Evolutionary conservation across 768 basidiomycete genomes (phyloP).

Genomic region (Neoboletus magnificus): DNA sequence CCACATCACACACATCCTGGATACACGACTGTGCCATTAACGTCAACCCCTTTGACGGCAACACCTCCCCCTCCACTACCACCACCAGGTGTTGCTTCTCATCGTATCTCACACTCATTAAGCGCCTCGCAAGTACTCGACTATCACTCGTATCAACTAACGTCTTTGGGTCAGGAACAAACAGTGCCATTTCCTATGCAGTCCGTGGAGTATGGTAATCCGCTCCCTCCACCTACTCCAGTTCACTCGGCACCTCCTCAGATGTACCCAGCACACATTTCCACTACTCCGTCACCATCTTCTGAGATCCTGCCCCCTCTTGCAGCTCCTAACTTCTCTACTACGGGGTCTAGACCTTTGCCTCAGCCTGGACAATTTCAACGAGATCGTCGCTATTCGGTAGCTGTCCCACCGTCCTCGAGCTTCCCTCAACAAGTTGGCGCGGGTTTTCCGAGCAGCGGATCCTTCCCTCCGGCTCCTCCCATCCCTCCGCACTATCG

Average conservation of each 20-base stretch:
- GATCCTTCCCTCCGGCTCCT: constrained; percentile 15
- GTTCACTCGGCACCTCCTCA: constrained; percentile 26
- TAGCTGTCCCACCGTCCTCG: constrained; percentile 28
- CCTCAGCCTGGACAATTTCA: constrained; percentile 32
- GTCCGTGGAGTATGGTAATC: constrained; percentile 20
- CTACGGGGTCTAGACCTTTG: constrained; percentile 28
- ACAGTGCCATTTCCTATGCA: constrained; percentile 22
- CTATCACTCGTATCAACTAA: constrained; percentile 24
- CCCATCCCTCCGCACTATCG: constrained; percentile 35
- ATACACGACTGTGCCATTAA: constrained; percentile 10
- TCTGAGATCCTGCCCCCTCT: constrained; percentile 14
- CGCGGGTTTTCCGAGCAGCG: constrained; percentile 13
- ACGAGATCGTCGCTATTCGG: constrained; percentile 30
- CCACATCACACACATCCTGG: constrained; percentile 16
- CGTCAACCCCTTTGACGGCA: constrained; percentile 2
- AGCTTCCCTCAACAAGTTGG: constrained; percentile 31
- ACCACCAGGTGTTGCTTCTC: constrained; percentile 13
- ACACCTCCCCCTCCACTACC: constrained; percentile 4
- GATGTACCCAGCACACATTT: constrained; percentile 17
- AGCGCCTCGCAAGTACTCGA: constrained; percentile 26
- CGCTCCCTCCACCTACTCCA: constrained; percentile 21
- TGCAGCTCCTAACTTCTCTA: background rate
- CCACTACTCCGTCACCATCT: constrained; percentile 25
- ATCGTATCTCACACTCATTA: constrained; percentile 27
- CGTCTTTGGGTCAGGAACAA: constrained; percentile 20